A percentile compares a stretch with the other conserved stretches of the same genome.
These are phyloP conservation scores for Fusarium heterosporum DNA, from an alignment of 2,329 filamentous ascomycete species.

Conservation along the genomic window DNA sequence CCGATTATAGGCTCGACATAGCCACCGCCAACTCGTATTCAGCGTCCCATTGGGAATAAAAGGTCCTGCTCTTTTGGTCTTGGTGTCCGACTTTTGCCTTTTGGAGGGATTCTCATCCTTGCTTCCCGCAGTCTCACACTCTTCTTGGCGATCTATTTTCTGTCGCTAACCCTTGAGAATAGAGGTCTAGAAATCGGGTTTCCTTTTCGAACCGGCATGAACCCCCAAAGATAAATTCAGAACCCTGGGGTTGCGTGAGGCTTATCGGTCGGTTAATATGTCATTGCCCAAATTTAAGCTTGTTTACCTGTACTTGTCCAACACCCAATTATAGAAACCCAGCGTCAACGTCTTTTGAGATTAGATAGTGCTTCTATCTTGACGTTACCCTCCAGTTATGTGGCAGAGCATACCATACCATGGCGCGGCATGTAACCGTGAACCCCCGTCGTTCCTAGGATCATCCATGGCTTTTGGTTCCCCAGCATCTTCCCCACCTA, in stretches of 20 bases:
- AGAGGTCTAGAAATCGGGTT: conserved; percentile 5
- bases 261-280: background rate
- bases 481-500: conserved; percentile 24
- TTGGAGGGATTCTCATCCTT: conserved; percentile 25
- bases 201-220: background rate
- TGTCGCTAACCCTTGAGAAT: conserved; percentile 1
- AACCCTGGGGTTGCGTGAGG: background rate
- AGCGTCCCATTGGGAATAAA: conserved; percentile 11
- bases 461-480: conserved; percentile 34
- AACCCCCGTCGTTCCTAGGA: conserved; percentile 30
- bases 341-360: conserved; percentile 21
- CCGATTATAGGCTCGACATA: conserved; percentile 32
- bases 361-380: conserved; percentile 19
- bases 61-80: background rate
- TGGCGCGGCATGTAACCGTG: conserved; percentile 39
- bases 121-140: conserved; percentile 17
- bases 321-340: conserved; percentile 43
- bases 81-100: conserved; percentile 10
- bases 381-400: conserved; percentile 16
- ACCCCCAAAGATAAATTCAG: conserved; percentile 10
- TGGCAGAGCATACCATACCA: conserved; percentile 46
- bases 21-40: conserved; percentile 44
- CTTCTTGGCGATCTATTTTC: conserved; percentile 27
- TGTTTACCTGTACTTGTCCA: conserved; percentile 10
- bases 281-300: conserved; percentile 13